Base-by-base conservation (phyloP, 768 basidiomycete species). In the Mycena sanguinolenta region DNA sequence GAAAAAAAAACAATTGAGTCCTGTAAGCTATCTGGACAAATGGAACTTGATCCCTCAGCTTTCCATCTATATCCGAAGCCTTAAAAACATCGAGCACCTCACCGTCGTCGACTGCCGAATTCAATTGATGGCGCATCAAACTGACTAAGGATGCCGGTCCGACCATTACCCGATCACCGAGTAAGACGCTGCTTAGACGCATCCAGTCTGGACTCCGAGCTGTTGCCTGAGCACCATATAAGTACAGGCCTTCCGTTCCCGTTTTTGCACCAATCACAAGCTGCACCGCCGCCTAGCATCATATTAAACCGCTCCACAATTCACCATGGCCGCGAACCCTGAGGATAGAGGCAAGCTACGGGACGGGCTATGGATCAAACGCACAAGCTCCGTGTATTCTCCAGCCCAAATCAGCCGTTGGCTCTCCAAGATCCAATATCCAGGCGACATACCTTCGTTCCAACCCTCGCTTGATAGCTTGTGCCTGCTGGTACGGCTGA, bases 361-460 rank as follows among this genome's bases (percentile, higher is more conserved):
- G 28, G 72, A 53, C 13, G 68, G 60, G 4, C 59, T 69, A 5
- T 73, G 72, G 72, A 69, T 73, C 19, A 69, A 64, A 49, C 57
- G 32, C 7, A 63, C 46, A 4, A 28, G 63, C 7, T 73, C 72
- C 10, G 63, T 61, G 1, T 73, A 73, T 46, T 49, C 63, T 23
- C 21, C 38, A 14, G 34, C 19, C 1, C 67, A 73, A 58, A 63
- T 68, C 36, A 39, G 34, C 34, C 53, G 65, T 23, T 73, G 72
- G 72, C 72, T 73, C 4, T 14, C 61, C 53, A 69, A 63, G 19
- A 66, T 73, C 58, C 53, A 69, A 13, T 69, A 73, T 54, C 63
- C 46, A 16, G 66, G 49, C 25, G 44, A 65, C 49, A 10, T 57
- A 17, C 9, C 50, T 6, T 64, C 62, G 17, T 57, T 72, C 46